Evolutionary conservation across 2,329 filamentous ascomycete genomes (phyloP), one percentile per base, ranked within the genome.

Genomic region (Raffaelea albimanens): DNA sequence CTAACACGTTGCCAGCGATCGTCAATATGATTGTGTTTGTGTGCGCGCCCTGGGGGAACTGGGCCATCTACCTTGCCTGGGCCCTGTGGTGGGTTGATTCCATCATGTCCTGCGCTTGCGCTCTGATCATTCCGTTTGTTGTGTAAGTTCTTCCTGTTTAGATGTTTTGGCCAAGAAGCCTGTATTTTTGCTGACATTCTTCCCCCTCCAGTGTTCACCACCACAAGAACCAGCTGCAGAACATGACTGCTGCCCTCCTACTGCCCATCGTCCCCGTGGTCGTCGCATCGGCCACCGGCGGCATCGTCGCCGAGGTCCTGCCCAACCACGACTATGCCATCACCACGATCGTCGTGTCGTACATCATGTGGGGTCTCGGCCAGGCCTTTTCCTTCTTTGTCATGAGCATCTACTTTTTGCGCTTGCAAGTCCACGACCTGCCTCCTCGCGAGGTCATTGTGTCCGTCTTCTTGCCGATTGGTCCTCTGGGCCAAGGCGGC

Each of bases 331-430:
- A 69, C 18, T 71, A 80, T 53, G 78, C 78, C 4, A 60, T 83
- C 19, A 73, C 72, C 34, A 87, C 83, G 0, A 57, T 87, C 20
- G 64, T 85, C n/a, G 68, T 69, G 16, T 80, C 72, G 3, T 87
- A 86, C 58, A 66, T 85, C 16, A 73, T 87, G 53, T 86, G 80
- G 80, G 82, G 82, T 0, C 76, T 79, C 49, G 78, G 80, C 4
- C 70, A 66, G 55, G 61, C 61, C 31, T 68, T 87, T 44, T 76
- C 81, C 2, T 73, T 81, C 61, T 70, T 73, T 39, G 73, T 85
- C 19, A 65, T 86, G 22, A 78, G 77, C 11, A 73, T 87, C 34
- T 87, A 87, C 62, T 85, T 84, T 57, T 78, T 83, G 50, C 78
- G 83, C 11, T 68, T 87, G 10, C 79, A 77, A 4, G 61, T 86